Conservation (phyloP, 768 basidiomycete species). For the Leccinum olivaceopallidum region DNA sequence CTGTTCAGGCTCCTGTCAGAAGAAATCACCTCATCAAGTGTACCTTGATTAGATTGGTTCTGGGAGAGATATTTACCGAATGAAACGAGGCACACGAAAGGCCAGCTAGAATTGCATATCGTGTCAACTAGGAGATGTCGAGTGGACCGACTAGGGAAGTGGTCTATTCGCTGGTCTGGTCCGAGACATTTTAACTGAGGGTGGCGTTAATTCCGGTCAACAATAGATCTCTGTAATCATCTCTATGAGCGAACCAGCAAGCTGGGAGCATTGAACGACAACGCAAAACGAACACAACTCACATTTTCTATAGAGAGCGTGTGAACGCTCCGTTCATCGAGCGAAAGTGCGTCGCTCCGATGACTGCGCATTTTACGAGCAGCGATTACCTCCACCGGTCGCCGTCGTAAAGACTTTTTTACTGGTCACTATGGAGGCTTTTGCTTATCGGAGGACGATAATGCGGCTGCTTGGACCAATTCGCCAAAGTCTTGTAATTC, state of each 20-base stretch:
- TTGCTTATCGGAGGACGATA: neutral
- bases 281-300: too few species aligned
- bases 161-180: neutral
- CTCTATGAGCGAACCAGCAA: neutral
- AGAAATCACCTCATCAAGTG: conserved; percentile 6
- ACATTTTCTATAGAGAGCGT: neutral
- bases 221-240: conserved; percentile 37
- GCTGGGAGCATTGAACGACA: neutral
- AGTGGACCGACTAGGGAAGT: conserved; percentile 47
- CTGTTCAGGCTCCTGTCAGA: conserved; percentile 47
- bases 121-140: conserved; percentile 57
- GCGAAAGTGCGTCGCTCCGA: neutral
- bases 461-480: neutral
- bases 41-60: neutral
- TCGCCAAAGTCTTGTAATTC: neutral
- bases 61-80: conserved; percentile 48
- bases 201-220: conserved; percentile 9
- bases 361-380: neutral
- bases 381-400: neutral
- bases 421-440: neutral
- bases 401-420: neutral
- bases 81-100: conserved; percentile 74
- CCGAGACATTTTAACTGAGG: neutral
- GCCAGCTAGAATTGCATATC: conserved; percentile 67
- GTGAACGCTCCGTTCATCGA: neutral